These are phyloP conservation scores for Mortierella sp. DNA, from an alignment of 371 early-diverging fungal species.

Conservation along the genomic window DNA sequence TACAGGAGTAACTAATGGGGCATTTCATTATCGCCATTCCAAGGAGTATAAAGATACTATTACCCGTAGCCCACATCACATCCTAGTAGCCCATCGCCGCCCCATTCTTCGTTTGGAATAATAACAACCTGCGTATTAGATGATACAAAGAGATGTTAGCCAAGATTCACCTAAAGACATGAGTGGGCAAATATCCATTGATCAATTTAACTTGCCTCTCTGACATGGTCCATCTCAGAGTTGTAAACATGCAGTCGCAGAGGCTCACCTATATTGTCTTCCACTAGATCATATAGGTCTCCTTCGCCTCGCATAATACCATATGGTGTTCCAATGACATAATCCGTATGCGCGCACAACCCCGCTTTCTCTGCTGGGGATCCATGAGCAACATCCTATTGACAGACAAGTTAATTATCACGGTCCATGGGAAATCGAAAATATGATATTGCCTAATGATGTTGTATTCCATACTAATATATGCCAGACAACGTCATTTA, in stretches of 20 bases:
- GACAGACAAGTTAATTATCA: not conserved
- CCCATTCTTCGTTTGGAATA: slow-evolving; percentile 79
- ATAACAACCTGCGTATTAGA: slow-evolving; percentile 65
- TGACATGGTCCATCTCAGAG: slow-evolving; percentile 72
- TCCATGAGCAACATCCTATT: slow-evolving; percentile 51
- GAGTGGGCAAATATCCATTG: not conserved
- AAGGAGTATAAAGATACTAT: not conserved
- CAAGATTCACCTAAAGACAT: too few relatives aligned
- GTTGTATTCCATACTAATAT: slow-evolving; percentile 58
- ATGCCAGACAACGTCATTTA: slow-evolving; percentile 82
- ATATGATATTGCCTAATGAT: not conserved
- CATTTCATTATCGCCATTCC: not conserved
- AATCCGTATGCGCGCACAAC: slow-evolving; percentile 73
- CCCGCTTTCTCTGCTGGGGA: slow-evolving; percentile 83
- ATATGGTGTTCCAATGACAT: slow-evolving; percentile 78
- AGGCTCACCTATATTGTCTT: slow-evolving; percentile 72
- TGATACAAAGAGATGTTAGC: not conserved
- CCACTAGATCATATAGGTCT: slow-evolving; percentile 74
- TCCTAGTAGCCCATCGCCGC: slow-evolving; percentile 75
- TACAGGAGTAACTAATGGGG: not conserved
- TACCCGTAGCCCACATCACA: slow-evolving; percentile 79
- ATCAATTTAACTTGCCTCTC: slow-evolving; percentile 62
- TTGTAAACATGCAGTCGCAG: slow-evolving; percentile 77
- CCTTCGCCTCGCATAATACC: slow-evolving; percentile 72
- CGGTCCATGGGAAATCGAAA: not conserved